A percentile compares a stretch with the other conserved stretches of the same genome.
Conservation (phyloP, 495 filamentous ascomycete species). For the Penicillium steckii region DNA sequence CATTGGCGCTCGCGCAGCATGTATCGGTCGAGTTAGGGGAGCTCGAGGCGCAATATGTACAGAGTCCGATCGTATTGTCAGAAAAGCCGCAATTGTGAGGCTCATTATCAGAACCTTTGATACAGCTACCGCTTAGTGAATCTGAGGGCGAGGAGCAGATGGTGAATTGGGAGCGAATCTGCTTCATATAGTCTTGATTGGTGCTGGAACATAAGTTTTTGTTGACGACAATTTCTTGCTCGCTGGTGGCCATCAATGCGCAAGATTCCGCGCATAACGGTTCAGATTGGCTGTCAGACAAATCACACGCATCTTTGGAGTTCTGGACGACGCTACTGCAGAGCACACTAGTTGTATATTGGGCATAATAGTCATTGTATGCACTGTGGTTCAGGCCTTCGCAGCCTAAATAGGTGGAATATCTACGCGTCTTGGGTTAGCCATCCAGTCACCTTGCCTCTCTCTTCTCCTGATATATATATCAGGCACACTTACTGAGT, state of each 20-base stretch:
- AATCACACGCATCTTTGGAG: constrained; percentile 68
- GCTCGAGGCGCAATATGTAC: constrained; percentile 77
- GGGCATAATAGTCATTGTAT: constrained; percentile 83
- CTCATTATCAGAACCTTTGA: constrained; percentile 77
- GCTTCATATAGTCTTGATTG: constrained; percentile 59
- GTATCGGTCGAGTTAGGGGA: constrained; percentile 91
- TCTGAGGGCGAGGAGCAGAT: constrained; percentile 80
- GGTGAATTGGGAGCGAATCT: constrained; percentile 90
- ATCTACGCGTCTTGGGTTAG: constrained; percentile 28
- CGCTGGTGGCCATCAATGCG: constrained; percentile 78
- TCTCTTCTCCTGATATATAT: neutral
- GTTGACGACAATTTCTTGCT: constrained; percentile 79
- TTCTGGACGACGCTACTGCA: constrained; percentile 96
- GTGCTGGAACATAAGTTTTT: constrained; percentile 66
- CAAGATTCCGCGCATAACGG: constrained; percentile 92
- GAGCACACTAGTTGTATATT: constrained; percentile 87
- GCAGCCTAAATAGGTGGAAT: constrained; percentile 70
- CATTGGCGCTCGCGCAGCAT: constrained; percentile 84
- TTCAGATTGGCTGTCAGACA: constrained; percentile 59
- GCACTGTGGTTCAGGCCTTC: constrained; percentile 72
- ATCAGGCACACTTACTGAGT: constrained; percentile 58
- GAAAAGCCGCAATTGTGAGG: constrained; percentile 84
- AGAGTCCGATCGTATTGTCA: constrained; percentile 78
- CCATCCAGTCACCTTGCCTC: neutral
- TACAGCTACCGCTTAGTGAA: constrained; percentile 72